Evolutionary conservation across 2,329 filamentous ascomycete species (phyloP).

Genomic region (Colletotrichum limetticola): DNA sequence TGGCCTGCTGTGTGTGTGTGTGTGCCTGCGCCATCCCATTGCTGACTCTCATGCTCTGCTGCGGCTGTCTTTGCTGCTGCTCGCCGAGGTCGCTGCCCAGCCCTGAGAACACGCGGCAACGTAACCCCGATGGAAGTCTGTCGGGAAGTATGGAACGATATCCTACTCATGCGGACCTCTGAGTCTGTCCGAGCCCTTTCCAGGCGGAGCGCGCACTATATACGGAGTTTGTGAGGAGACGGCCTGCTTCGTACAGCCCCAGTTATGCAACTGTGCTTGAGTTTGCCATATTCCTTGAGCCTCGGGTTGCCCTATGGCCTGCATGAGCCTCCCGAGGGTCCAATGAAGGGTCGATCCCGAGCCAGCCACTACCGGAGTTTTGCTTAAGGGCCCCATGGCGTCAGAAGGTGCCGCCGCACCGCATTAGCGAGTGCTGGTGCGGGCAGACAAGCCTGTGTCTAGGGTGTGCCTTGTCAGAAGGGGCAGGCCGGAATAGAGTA

Average conservation of each 20-base stretch:
- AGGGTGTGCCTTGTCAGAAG: slow-evolving; percentile 26
- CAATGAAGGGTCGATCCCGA: slow-evolving; percentile 26
- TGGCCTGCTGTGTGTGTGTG: not conserved
- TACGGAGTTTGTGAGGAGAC: not conserved
- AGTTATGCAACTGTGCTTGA: not conserved
- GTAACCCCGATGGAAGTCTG: not conserved
- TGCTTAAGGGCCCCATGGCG: not conserved
- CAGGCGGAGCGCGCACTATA: too few species aligned
- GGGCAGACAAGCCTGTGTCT: slow-evolving; percentile 1
- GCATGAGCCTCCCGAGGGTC: slow-evolving; percentile 25
- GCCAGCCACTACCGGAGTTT: slow-evolving; percentile 4
- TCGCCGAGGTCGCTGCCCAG: not conserved
- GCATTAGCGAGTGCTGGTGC: not conserved
- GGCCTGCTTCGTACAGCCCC: not conserved
- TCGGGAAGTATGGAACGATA: not conserved
- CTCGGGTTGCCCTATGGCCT: slow-evolving; percentile 11
- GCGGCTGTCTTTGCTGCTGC: not conserved
- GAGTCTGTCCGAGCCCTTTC: not conserved
- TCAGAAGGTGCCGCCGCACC: slow-evolving; percentile 5
- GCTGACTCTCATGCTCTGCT: not conserved
- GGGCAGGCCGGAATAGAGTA: slow-evolving; percentile 6
- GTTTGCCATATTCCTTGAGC: not conserved
- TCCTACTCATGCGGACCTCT: not conserved
- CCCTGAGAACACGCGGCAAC: not conserved
- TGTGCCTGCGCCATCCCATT: not conserved